phyloP scores from a whole-genome alignment of 2,329 filamentous ascomycete genomes.

The Fusarium buharicum region DNA sequence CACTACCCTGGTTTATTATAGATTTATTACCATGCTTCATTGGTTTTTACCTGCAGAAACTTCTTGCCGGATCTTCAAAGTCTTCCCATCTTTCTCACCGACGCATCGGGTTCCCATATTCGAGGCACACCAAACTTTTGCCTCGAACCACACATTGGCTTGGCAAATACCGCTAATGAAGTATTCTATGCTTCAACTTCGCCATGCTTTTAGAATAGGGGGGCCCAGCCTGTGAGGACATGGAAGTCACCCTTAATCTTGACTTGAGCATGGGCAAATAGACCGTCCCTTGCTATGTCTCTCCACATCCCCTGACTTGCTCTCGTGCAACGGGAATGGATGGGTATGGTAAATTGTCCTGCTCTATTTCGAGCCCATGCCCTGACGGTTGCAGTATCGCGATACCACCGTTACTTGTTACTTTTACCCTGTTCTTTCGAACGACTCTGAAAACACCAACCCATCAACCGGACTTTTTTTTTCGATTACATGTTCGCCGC shows the following conservation, averaged over 20 bases:
- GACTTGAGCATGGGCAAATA: too few relatives aligned
- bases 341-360: not conserved
- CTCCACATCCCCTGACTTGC: not conserved
- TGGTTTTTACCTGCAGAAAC: constrained; percentile 39
- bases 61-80: constrained; percentile 9
- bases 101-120: constrained; percentile 17
- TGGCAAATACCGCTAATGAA: not conserved
- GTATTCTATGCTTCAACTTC: not conserved
- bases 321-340: too few relatives aligned
- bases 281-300: not conserved
- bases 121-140: constrained; percentile 13
- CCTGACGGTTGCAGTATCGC: not conserved
- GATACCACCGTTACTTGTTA: too few relatives aligned
- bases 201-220: not conserved
- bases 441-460: too few relatives aligned
- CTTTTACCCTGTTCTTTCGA: too few relatives aligned
- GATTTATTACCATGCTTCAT: constrained; percentile 37
- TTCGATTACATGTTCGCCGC: too few relatives aligned
- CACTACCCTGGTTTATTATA: constrained; percentile 1
- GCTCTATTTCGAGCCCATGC: not conserved
- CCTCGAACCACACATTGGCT: not conserved
- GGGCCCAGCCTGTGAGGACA: not conserved
- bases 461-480: too few relatives aligned
- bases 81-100: constrained; percentile 30
- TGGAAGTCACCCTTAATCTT: not conserved